Base-by-base conservation (phyloP, 768 basidiomycete genomes). In the Phlebiopsis gigantea region DNA sequence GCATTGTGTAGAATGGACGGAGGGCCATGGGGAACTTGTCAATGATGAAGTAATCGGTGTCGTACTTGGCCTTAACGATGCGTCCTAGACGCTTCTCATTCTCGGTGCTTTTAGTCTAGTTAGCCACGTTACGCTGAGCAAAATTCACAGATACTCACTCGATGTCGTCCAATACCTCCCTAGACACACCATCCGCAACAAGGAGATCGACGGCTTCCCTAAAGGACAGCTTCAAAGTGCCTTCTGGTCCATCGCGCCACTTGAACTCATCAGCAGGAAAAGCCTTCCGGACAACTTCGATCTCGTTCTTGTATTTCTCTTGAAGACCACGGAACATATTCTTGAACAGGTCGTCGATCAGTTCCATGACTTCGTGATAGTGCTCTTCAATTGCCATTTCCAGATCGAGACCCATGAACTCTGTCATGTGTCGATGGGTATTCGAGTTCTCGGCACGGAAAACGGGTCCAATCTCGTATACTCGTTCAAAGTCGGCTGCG, bases 1-100 rank as follows among this genome's bases (percentile, higher is more conserved):
- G 91, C 97, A 99, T 98, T 55, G 97, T 99, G 75, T 99, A 99
- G 76, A 99, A 99, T 2, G 97, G 97, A 54, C 97, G 89, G 57
- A 98, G 84, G 34, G 81, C 88, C 71, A 95, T 79, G 4, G 97
- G 97, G 82, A 98, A 99, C 73, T 98, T 99, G 80, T 99, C 97
- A 63, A 99, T 87, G 71, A 98, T 98, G 76, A 90, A 99, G 77
- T 98, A 99, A 73, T 99, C 97, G 45, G 93, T 98, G 65, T 93
- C 85, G 69, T 97, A 96, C 73, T 97, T 98, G 51, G 83, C 87
- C 68, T 87, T 91, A 65, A 99, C 85, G 53, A 98, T 75, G 47
- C 86, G 77, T 21, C 97, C 97, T 34, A 99, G 86, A 58, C 88
- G 80, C 75, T 90, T 96, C 74, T 99, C 97, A 68, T 96, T 94